phyloP scores from a whole-genome alignment of 768 basidiomycete species.

The Lenzites betulinus region DNA sequence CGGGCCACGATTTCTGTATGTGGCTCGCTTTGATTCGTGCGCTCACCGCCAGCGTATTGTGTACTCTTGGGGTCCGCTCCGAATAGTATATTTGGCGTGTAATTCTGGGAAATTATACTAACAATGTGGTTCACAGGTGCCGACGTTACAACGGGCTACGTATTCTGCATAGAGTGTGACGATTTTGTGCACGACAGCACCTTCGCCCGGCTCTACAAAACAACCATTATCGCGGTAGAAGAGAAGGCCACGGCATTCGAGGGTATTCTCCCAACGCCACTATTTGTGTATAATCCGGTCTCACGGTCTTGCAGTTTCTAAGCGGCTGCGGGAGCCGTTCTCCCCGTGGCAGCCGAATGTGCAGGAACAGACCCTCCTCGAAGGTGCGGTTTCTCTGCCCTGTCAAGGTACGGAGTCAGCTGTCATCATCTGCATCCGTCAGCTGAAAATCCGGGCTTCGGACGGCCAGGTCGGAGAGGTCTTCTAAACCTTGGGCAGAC shows the following conservation, averaged over 20 bases:
- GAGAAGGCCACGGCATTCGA: slow-evolving; percentile 64
- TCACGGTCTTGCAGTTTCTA: slow-evolving; percentile 33
- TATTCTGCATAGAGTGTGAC: slow-evolving; percentile 74
- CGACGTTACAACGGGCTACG: slow-evolving; percentile 70
- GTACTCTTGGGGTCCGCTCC: not conserved
- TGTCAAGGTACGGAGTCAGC: slow-evolving; percentile 64
- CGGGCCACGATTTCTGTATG: slow-evolving; percentile 69
- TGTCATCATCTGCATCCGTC: not conserved
- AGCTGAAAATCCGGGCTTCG: not conserved
- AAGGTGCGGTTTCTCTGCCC: slow-evolving; percentile 52
- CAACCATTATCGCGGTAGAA: slow-evolving; percentile 52
- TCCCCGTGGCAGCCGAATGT: slow-evolving; percentile 49
- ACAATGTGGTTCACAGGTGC: slow-evolving; percentile 49
- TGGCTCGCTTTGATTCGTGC: slow-evolving; percentile 19
- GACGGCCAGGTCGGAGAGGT: slow-evolving; percentile 72
- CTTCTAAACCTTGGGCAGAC: slow-evolving; percentile 90
- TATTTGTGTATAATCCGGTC: slow-evolving; percentile 14
- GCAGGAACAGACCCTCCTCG: slow-evolving; percentile 47
- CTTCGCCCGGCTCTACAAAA: slow-evolving; percentile 49
- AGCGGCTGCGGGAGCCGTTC: slow-evolving; percentile 48
- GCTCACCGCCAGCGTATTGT: not conserved
- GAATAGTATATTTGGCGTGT: not conserved
- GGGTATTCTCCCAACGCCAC: slow-evolving; percentile 39
- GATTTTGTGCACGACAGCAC: slow-evolving; percentile 69
- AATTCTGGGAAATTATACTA: not conserved